Percentiles rank a stretch among this genome's conserved stretches.
Evolutionary conservation across 2,329 filamentous ascomycete species (phyloP).

Genomic region (Pseudocercospora vitis): DNA sequence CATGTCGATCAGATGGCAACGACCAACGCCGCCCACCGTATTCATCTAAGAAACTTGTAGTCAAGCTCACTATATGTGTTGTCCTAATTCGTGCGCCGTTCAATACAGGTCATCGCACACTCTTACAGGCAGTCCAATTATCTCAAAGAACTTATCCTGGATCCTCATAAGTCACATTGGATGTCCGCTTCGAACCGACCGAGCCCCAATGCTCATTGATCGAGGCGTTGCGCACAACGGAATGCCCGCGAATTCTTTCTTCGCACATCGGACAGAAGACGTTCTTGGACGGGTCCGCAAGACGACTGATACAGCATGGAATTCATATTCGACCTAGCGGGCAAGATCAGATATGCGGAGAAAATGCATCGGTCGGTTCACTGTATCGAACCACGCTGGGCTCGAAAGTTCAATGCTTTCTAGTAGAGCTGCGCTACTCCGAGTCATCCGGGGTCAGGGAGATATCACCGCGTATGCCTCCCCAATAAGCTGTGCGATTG

Average conservation of each 20-base stretch:
- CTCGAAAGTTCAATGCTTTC: background rate
- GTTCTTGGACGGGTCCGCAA: background rate
- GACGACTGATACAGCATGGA: background rate
- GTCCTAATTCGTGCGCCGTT: constrained; percentile 11
- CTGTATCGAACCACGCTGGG: background rate
- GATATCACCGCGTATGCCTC: constrained; percentile 13
- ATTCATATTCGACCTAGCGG: background rate
- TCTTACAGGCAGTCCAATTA: constrained; percentile 5
- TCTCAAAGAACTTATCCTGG: constrained; percentile 10
- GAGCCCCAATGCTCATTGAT: constrained; percentile 7
- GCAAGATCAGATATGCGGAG: constrained; percentile 4
- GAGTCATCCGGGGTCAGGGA: constrained; percentile 1
- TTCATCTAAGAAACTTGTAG: no score
- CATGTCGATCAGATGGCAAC: no score
- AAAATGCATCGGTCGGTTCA: background rate
- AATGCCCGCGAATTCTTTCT: background rate
- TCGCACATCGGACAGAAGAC: background rate
- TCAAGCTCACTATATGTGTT: constrained; percentile 10
- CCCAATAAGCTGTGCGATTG: constrained; percentile 1
- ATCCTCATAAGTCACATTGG: background rate
- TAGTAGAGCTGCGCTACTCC: constrained; percentile 7
- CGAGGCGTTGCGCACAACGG: background rate
- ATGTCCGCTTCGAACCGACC: constrained; percentile 1
- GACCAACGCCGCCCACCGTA: no score
- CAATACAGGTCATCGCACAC: constrained; percentile 10